Base-by-base conservation (phyloP, 768 basidiomycete species). In the Exidia glandulosa region DNA sequence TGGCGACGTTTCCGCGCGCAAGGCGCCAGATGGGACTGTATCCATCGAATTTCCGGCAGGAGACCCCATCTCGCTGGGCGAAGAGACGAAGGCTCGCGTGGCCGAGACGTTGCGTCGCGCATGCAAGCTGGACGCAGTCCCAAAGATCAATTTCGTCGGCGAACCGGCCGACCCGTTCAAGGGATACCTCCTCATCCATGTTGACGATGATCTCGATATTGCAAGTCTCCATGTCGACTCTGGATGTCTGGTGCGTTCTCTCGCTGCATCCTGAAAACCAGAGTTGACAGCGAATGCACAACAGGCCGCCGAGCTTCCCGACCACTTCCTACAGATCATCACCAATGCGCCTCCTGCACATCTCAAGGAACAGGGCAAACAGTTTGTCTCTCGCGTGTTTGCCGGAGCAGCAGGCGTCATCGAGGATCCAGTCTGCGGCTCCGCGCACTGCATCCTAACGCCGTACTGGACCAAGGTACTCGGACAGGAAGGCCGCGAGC, bases 401-500 rank as follows among this genome's bases (percentile, higher is more conserved):
- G 70, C 76, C 4, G 79, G 78, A 6, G 56, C 52, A 1, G 31
- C 60, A 7, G 62, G 59, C 65, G 67, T 57, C 19, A 70, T 70
- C 3, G 81, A 82, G 68, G 81, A 83, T 60, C 74, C 71, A 19
- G 81, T 81, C 7, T 82, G 80, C 60, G 82, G 81, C 14, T 78
- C 78, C 36, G 79, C 81, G 0, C 82, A 83, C 63, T 75, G 75
- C 52, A 58, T 82, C 37, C 60, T 80, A 32, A 71, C 65, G 2
- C 81, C 81, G 2, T 82, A 82, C 61, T 83, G 81, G 78, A 71
- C 70, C 50, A 25, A 54, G 25, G 27, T 54, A 27, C 30, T 54
- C 5, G 50, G 50, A 9, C 10, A 72, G 10, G 59, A 68, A 32
- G 50, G 25, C 13, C 6, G 30, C 14, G 70, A 75, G 59, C 71